Evolutionary conservation across 2,329 filamentous ascomycete genomes (phyloP), one percentile per base, ranked within the genome.

Genomic region (Penicillium sp.): DNA sequence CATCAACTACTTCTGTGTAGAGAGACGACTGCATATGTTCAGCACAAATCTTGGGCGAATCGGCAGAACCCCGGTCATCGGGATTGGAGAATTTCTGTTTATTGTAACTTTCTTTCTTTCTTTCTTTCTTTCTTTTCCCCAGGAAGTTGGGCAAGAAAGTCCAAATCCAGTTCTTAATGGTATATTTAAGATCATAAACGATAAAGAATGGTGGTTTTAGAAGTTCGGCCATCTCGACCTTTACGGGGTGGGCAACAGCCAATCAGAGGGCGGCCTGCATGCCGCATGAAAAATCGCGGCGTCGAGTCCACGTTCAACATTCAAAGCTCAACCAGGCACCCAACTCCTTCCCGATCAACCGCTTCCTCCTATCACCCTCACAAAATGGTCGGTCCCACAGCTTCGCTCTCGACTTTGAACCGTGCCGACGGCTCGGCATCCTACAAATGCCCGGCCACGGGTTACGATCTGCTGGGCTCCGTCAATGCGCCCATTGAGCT

Each of bases 401-500:
- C 66, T 5, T 63, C 66, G 8, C 62, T 74, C 41, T 63, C 69
- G 6, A 62, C 63, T 20, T 64, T 74, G 27, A 52, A 53, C 25
- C 72, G 72, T 46, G 60, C 70, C 47, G 72, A 75, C 51, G 73
- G 73, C 28, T 75, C 73, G 22, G 70, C 72, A 20, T 67, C 67
- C 39, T 74, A 74, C 58, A 69, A 67, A 58, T 75, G 72, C 42
- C 71, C 71, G 14, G 61, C 64, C 9, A 72, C 70, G 4, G 89
- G 90, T 44, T 95, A 91, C 72, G 87, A 86, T 40, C 82, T 97
- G 58, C 83, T 95, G 48, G 89, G 88, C 50, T 87, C 90, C 13
- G 90, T 95, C 60, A 97, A 96, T 73, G 94, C 92, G 0, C 94
- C 94, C 14, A 84, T 97, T 61, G 94, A 99, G 76, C 90, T 92